Percentiles rank a stretch among this genome's conserved stretches.
phyloP scores from a whole-genome alignment of 345 rosid genomes.

The Geranium brycei region DNA sequence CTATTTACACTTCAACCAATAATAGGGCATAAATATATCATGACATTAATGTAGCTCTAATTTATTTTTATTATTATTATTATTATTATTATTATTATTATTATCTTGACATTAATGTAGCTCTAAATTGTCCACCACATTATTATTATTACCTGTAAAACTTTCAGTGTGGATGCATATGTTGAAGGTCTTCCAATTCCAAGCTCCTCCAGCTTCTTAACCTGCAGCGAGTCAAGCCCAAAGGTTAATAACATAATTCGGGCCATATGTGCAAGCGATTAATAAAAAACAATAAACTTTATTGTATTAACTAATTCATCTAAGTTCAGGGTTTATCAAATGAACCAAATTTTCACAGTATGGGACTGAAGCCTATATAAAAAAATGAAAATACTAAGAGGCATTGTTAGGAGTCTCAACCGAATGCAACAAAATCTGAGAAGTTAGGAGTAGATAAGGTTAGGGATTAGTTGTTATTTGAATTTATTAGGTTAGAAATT shows the following conservation, averaged over 20 bases:
- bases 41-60: not conserved
- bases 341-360: not conserved
- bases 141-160: constrained; percentile 50
- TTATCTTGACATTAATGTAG: not conserved
- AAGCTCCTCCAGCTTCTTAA: constrained; percentile 93
- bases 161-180: constrained; percentile 75
- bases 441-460: too few relatives aligned
- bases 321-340: not conserved
- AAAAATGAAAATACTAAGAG: too few relatives aligned
- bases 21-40: too few relatives aligned
- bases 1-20: too few relatives aligned
- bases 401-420: too few relatives aligned
- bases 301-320: not conserved
- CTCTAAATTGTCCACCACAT: not conserved
- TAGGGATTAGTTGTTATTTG: too few relatives aligned
- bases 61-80: not conserved
- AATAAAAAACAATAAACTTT: too few relatives aligned
- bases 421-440: too few relatives aligned
- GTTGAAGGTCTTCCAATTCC: constrained; percentile 99
- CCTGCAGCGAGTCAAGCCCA: constrained; percentile 28
- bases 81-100: constrained; percentile 19
- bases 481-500: too few relatives aligned
- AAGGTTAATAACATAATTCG: not conserved
- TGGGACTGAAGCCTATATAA: too few relatives aligned
- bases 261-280: too few relatives aligned